Base-by-base conservation (phyloP, 805 yeast species). In the Saccharomycopsis selenospora region DNA sequence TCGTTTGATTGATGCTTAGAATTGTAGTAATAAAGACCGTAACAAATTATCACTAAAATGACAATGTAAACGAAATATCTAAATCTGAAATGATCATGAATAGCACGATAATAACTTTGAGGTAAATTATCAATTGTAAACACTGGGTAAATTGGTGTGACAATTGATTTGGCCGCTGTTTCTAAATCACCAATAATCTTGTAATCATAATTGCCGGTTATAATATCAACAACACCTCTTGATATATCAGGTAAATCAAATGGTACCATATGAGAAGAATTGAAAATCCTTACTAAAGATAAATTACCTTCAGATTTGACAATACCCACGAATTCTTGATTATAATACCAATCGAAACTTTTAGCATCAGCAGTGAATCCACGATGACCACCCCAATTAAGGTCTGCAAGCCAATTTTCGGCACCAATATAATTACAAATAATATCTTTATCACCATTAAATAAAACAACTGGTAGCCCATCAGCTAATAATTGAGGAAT, bases 401-500 rank as follows among this genome's bases (percentile, higher is more conserved):
- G 57, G 42, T 76, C 69, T 5, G 72, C 63, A 42, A 90, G 80
- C 63, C 85, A 65, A 56, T 73, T 71, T 56, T 84, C 82, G 2
- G 87, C 80, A 20, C 97, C 95, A 38, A 73, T 57, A 58, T 79
- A 76, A 60, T 93, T 93, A 67, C 99, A 93, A 48, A 93, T 85
- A 41, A 87, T 73, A 65, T 93, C 99, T 56, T 81, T 77, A 56
- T 85, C 88, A 40, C 99, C 99, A 58, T 84, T 83, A 67, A 88
- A 88, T 47, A 93, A 67, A 58, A 87, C 63, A 11, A 93, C 69
- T 11, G 84, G 83, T 3, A 76, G 48, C 14, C 79, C 62, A 40
- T 77, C 62, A 41, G 71, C 69, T 38, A 90, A 66, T 23, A 93
- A 58, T 0, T 64, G 69, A 0, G 95, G 91, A n/a, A 93, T 63